Evolutionary conservation across 768 basidiomycete species (phyloP), one percentile per base, ranked within the genome.

Genomic region (Amanita inopinata): DNA sequence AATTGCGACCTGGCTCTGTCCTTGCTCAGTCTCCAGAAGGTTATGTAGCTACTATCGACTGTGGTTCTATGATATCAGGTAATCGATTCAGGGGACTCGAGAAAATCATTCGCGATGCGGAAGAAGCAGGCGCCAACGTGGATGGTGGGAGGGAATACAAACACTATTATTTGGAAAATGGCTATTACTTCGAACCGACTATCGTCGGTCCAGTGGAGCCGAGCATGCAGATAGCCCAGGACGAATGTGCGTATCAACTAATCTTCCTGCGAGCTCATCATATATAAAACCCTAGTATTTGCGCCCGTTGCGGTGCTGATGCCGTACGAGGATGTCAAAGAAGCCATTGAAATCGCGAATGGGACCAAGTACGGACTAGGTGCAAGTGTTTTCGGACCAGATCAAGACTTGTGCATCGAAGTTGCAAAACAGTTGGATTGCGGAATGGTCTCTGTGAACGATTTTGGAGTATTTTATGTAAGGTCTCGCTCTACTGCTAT

Each of bases 391-490:
- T 99, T 93, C 56, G 96, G 96, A 6, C 83, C 83, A 7, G 78
- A 87, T 55, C 83, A 84, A 57, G 71, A 74, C 30, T 65, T 83
- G 32, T 91, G 89, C 54, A 51, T 88, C 40, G 67, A 81, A 36
- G 83, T 98, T 15, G 92, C 92, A 20, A 78, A 79, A 51, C 65
- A 69, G 36, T 65, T 99, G 38, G 79, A 94, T 40, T 93, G 90
- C 53, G 94, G 94, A 34, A 98, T 99, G 96, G 94, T 98, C 2
- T 82, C 92, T 14, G 71, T 96, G 48, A 98, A 98, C 53, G 96
- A 98, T 64, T 96, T 90, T 56, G 91, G 76, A 9, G 82, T 84
- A 5, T 90, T 80, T 63, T 90, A 91, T 56, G 80, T 87, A 55
- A 67, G 80, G 67, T 14, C 6, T 23, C 48, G 35, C 23, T 8